These are phyloP conservation scores for Ganoderma meredithae DNA, from an alignment of 1,284 basidiomycete species.

Conservation along the genomic window DNA sequence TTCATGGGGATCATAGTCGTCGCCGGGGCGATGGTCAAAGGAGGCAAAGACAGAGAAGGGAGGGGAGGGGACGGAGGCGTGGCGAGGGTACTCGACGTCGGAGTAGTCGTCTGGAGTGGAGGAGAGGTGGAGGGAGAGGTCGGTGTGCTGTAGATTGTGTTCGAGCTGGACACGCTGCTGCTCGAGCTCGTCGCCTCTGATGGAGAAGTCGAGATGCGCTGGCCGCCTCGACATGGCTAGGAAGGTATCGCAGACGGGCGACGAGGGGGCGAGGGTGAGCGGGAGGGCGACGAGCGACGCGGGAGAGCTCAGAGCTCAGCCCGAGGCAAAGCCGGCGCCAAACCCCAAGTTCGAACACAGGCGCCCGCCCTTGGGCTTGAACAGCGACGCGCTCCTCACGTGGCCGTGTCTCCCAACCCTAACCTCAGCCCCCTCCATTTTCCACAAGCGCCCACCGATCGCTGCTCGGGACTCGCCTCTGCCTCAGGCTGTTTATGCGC, in stretches of 20 bases:
- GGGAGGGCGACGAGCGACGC: slow-evolving; percentile 3
- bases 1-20: slow-evolving; percentile 61
- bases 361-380: slow-evolving; percentile 29
- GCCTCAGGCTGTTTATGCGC: background rate
- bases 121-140: slow-evolving; percentile 72
- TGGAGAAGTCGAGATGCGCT: slow-evolving; percentile 48
- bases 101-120: slow-evolving; percentile 51
- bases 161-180: slow-evolving; percentile 76
- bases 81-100: slow-evolving; percentile 73
- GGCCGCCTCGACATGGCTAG: slow-evolving; percentile 36
- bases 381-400: slow-evolving; percentile 39
- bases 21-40: slow-evolving; percentile 63
- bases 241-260: slow-evolving; percentile 34
- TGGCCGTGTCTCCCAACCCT: slow-evolving; percentile 24
- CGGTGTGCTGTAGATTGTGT: slow-evolving; percentile 73
- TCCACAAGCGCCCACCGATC: slow-evolving; percentile 7
- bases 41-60: slow-evolving; percentile 61
- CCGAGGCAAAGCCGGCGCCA: background rate
- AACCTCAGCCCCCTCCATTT: slow-evolving; percentile 1
- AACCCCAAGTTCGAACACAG: slow-evolving; percentile 23
- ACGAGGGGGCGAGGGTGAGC: slow-evolving; percentile 17
- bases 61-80: slow-evolving; percentile 60
- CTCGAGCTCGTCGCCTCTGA: slow-evolving; percentile 74
- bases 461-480: background rate
- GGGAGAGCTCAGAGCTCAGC: too few species aligned